Conservation (phyloP, 768 basidiomycete species). For the Lentinula boryana region DNA sequence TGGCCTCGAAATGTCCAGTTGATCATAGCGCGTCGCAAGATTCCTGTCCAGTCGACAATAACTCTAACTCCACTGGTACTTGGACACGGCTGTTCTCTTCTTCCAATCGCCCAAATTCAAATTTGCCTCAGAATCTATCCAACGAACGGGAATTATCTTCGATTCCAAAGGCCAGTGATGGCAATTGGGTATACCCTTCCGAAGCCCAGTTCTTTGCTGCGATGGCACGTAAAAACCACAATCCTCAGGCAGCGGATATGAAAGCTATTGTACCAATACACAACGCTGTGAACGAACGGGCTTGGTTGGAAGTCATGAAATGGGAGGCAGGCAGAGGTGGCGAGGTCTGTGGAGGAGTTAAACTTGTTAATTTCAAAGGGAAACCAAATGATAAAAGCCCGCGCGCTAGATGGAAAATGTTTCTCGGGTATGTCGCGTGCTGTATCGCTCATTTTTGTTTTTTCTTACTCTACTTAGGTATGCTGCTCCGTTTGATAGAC, state of each 20-base stretch:
- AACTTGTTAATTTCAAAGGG: conserved; percentile 88
- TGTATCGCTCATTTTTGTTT: conserved; percentile 3
- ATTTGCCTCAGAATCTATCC: conserved; percentile 40
- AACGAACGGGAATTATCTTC: conserved; percentile 77
- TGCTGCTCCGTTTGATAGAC: conserved; percentile 90
- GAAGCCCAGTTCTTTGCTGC: conserved; percentile 99
- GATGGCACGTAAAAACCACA: conserved; percentile 91
- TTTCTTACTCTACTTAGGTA: conserved; percentile 48
- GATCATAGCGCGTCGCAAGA: conserved; percentile 29
- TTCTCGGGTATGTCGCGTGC: conserved; percentile 70
- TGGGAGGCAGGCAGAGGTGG: conserved; percentile 84
- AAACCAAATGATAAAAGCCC: conserved; percentile 74
- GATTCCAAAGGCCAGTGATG: conserved; percentile 69
- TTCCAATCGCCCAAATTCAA: conserved; percentile 14
- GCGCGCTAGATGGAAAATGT: conserved; percentile 73
- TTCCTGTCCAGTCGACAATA: conserved; percentile 38
- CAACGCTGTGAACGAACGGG: conserved; percentile 96
- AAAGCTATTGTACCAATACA: conserved; percentile 95
- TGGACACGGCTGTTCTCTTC: conserved; percentile 37
- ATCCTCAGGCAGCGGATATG: conserved; percentile 87
- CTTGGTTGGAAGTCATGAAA: conserved; percentile 75
- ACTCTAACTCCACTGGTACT: conserved; percentile 24
- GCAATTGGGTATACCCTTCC: conserved; percentile 96
- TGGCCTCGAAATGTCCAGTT: conserved; percentile 40
- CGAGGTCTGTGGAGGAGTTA: conserved; percentile 74